Evolutionary conservation across 495 filamentous ascomycete genomes (phyloP), one percentile per base, ranked within the genome.

Genomic region (Sabuloglossum arenarium): DNA sequence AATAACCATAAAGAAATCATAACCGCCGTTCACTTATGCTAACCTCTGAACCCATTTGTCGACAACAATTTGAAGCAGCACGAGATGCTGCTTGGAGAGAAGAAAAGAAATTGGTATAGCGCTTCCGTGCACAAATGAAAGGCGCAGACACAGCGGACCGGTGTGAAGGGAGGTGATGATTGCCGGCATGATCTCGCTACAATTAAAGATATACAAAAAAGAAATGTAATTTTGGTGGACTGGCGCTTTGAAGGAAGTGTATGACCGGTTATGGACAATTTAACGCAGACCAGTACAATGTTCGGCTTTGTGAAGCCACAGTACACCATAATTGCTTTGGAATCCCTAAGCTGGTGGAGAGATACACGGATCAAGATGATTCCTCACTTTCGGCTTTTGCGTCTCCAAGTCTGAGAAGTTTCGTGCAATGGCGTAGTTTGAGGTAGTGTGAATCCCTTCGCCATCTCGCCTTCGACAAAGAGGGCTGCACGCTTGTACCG

Each of bases 401-500:
- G 47, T 51, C 47, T 51, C 47, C 24, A 51, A 30, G 24, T n/a
- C 28, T 27, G 47, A 28, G 47, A 29, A 10, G 24, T 29, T 28
- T 51, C 47, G 25, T 51, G 25, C 24, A 23, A 8, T 51, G 47
- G 24, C 25, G 47, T 6, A 30, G 16, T 30, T 5, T 28, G 24
- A 11, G 70, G 70, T 37, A 73, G 59, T 16, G 54, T 27, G 62
- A 73, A 73, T 42, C 69, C 85, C 53, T 72, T 74, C 50, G 66
- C 65, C 59, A 95, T 76, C 70, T 88, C 82, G 21, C 67, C 70
- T 62, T 88, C 78, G 29, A 91, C 89, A 59, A 80, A 94, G 19
- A 77, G 62, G n/a, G 89, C 84, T 2, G 84, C 84, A 27, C 79
- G 73, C 71, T 88, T 89, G 72, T 82, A 96, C 31, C 84, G 79